A percentile compares a stretch with the other conserved stretches of the same genome.
Conservation (phyloP, 805 yeast genomes). For the Monosporozyma unispora region DNA sequence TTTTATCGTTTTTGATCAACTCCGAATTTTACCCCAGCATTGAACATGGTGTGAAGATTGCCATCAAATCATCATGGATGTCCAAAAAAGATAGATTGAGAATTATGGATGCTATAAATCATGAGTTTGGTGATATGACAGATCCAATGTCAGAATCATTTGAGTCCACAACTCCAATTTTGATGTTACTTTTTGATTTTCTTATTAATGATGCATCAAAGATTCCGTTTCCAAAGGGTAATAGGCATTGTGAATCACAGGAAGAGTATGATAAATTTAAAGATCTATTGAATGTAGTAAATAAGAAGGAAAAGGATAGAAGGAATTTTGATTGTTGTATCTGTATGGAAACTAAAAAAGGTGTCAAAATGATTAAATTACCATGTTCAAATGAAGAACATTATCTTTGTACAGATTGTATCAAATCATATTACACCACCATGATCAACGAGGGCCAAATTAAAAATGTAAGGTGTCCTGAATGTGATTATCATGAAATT, state of each 20-base stretch:
- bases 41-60: conserved; percentile 9
- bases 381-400: conserved; percentile 36
- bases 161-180: conserved; percentile 26
- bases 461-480: conserved; percentile 49
- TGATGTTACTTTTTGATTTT: conserved; percentile 38
- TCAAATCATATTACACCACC: conserved; percentile 34
- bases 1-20: conserved; percentile 11
- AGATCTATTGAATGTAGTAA: conserved; percentile 19
- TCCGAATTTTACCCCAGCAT: conserved; percentile 15
- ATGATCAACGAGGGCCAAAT: conserved; percentile 41
- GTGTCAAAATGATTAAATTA: conserved; percentile 30
- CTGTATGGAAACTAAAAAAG: conserved; percentile 44
- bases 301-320: conserved; percentile 25
- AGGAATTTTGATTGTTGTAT: conserved; percentile 45
- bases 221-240: conserved; percentile 9
- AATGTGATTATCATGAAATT: conserved; percentile 29
- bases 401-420: conserved; percentile 40
- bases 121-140: conserved; percentile 30
- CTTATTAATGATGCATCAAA: conserved; percentile 22
- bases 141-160: conserved; percentile 11
- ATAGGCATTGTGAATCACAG: conserved; percentile 6
- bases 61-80: conserved; percentile 30
- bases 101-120: conserved; percentile 15
- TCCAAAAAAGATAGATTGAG: conserved; percentile 8
- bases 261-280: conserved; percentile 13